Evolutionary conservation across 805 yeast species (phyloP), one percentile per base, ranked within the genome.

Genomic region (Lipomyces kockii): DNA sequence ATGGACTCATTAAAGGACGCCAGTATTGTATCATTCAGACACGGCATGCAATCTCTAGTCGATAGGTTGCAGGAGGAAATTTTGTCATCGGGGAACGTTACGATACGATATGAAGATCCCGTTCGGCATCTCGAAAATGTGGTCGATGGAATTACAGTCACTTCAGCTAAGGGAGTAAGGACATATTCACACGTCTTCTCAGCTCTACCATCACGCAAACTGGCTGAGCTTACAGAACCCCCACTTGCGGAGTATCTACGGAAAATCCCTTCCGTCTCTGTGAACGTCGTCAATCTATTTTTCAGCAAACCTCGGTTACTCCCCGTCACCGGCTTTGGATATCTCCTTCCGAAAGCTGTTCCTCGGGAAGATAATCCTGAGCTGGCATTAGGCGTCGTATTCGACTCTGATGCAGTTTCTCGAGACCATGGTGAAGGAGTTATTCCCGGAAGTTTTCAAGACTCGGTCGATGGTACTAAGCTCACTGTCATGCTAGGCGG

Each of bases 401-500:
- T 89, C 78, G 98, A 94, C 77, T 91, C 97, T 1, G 92, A 91
- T 63, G 85, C 74, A 35, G 74, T 65, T 25, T 57, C 63, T 17
- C 55, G 55, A 9, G 61, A 58, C 25, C 54, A 61, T 9, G 64
- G 68, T 53, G 56, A 60, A 34, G 59, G 68, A 61, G 34, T 2
- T 22, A 22, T 34, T 2, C 56, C 65, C n/a, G 66, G 66, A 6
- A 63, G 58, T 17, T 34, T 55, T 1, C 69, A 70, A 55, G 68
- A 68, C 32, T 51, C 62, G 4, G 64, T 76, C 27, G 79, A 80
- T 0, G 88, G 87, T 71, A 86, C 92, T 4, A 91, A 90, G 72
- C 75, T 93, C 64, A 95, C 99, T 0, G 84, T 91, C 32, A 94
- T 94, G 98, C 79, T 92, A 72, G 98, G 98, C 3, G 98, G 98